phyloP scores from a whole-genome alignment of 768 basidiomycete genomes.

The Chlorophyllum brunneum region DNA sequence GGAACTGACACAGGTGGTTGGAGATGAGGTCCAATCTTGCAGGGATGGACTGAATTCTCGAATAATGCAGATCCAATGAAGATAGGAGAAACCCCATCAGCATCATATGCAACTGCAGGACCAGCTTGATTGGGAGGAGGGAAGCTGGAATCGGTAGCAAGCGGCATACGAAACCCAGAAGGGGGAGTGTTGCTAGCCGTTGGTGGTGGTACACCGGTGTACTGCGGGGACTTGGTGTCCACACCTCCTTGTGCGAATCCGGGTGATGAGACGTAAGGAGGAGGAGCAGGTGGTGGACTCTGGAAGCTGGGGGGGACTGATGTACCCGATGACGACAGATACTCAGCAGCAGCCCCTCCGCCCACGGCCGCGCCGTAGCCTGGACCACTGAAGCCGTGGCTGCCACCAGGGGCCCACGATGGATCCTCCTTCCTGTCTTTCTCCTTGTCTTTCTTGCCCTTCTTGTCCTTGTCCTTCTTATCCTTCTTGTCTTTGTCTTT shows the following conservation, averaged over 20 bases:
- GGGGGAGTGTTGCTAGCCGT: constrained; percentile 32
- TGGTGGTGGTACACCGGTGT: not conserved
- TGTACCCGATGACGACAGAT: not conserved
- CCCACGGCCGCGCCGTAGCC: not conserved
- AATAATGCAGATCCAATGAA: constrained; percentile 76
- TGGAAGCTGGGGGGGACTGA: not conserved
- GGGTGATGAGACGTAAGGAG: constrained; percentile 16
- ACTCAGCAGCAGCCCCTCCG: constrained; percentile 3
- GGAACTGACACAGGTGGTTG: constrained; percentile 49
- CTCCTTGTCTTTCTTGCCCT: constrained; percentile 16
- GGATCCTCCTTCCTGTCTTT: constrained; percentile 14
- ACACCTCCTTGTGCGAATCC: not conserved
- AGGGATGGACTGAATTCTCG: constrained; percentile 69
- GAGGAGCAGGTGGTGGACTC: constrained; percentile 12
- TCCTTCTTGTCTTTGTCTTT: constrained; percentile 20
- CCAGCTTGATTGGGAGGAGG: constrained; percentile 40
- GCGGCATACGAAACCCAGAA: constrained; percentile 64
- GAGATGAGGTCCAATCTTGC: constrained; percentile 72
- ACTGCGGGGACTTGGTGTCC: constrained; percentile 1
- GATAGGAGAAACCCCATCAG: constrained; percentile 52
- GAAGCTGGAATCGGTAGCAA: constrained; percentile 42
- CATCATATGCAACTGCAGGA: constrained; percentile 50
- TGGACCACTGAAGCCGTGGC: not conserved
- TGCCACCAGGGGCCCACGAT: not conserved
- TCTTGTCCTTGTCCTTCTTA: constrained; percentile 17